These are phyloP conservation scores for Pyrus communis DNA, from an alignment of 306 rosid species.

Conservation along the genomic window DNA sequence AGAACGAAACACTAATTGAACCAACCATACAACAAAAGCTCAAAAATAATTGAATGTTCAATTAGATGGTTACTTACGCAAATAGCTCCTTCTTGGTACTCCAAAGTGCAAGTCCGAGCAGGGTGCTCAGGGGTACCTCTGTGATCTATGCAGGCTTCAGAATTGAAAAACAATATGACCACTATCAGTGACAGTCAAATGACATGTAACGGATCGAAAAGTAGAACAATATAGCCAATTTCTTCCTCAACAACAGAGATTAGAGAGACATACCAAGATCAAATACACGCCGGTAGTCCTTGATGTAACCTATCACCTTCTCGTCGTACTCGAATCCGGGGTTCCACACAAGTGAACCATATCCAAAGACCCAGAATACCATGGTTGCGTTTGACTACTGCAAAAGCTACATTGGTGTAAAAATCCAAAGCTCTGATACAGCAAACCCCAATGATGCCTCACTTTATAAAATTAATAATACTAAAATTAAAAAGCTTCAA, in stretches of 20 bases:
- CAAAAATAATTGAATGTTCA: too few species aligned
- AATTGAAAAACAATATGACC: not conserved
- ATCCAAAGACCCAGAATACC: slow-evolving; percentile 98
- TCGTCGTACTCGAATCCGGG: slow-evolving; percentile 85
- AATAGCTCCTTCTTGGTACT: slow-evolving; percentile 57
- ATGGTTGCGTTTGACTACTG: slow-evolving; percentile 41
- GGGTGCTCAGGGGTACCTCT: slow-evolving; percentile 89
- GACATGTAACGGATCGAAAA: not conserved
- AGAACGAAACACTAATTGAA: not conserved
- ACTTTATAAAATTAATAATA: not conserved
- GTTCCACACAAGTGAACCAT: slow-evolving; percentile 96
- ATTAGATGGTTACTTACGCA: slow-evolving; percentile 54
- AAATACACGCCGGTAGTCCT: slow-evolving; percentile 84
- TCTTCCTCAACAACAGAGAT: not conserved
- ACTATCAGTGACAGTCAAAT: not conserved
- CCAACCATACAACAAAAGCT: not conserved
- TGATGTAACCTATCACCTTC: slow-evolving; percentile 69
- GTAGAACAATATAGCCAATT: not conserved
- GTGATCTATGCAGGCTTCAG: slow-evolving; percentile 85
- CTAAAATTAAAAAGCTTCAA: not conserved
- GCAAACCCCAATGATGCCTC: not conserved
- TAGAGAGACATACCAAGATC: slow-evolving; percentile 56
- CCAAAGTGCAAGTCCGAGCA: slow-evolving; percentile 89
- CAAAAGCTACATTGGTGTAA: not conserved
- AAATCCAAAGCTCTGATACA: not conserved